phyloP scores from a whole-genome alignment of 1,139 yeast species.

The Arxiozyma bovina region DNA sequence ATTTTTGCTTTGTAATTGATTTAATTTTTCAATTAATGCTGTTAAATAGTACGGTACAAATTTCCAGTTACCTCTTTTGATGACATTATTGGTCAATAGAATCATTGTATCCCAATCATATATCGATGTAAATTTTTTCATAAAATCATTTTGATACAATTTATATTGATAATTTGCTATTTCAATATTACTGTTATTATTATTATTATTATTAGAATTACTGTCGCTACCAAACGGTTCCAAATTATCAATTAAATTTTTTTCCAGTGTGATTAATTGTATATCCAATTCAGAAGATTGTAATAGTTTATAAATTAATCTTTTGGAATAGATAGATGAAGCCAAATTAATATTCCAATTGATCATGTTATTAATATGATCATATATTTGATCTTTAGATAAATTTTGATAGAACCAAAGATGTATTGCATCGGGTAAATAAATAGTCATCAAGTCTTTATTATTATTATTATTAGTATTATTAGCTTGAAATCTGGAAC shows the following conservation, averaged over 20 bases:
- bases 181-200: not conserved
- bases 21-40: constrained; percentile 18
- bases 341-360: constrained; percentile 19
- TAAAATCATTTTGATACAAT: constrained; percentile 6
- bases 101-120: constrained; percentile 19
- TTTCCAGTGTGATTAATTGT: constrained; percentile 23
- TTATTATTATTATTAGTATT: not conserved
- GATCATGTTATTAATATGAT: constrained; percentile 24
- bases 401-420: constrained; percentile 22
- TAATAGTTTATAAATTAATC: constrained; percentile 14
- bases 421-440: constrained; percentile 21
- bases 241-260: constrained; percentile 14
- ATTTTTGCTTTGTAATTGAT: constrained; percentile 1
- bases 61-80: constrained; percentile 15
- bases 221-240: not conserved
- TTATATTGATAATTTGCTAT: constrained; percentile 3
- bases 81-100: constrained; percentile 12
- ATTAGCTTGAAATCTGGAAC: not conserved
- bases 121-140: constrained; percentile 16
- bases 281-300: constrained; percentile 25
- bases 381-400: constrained; percentile 12
- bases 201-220: no score
- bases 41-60: constrained; percentile 18
- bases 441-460: constrained; percentile 1
- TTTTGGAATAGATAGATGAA: constrained; percentile 11